Base-by-base conservation (phyloP, 768 basidiomycete species). In the Melanogaster broomeanus region DNA sequence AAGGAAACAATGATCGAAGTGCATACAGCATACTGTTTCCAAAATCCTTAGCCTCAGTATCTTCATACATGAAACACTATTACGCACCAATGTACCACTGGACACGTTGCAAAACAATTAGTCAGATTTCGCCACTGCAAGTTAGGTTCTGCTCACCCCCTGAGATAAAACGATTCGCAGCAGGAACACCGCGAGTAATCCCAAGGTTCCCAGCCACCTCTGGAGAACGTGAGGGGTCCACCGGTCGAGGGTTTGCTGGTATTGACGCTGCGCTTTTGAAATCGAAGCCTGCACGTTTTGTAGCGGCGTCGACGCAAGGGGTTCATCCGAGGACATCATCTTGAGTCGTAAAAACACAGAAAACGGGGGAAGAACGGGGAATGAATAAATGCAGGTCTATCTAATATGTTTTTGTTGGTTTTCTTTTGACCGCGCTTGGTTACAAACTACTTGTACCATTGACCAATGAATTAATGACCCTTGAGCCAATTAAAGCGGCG, bases 41-140 rank as follows among this genome's bases (percentile, higher is more conserved):
- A 31, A 42, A 30, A 19, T 3, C 31, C 22, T 60, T 45, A 62
- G 45, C 42, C 22, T 31, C 4, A 19, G 6, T 33, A 35, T 13
- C 42, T 15, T 33, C 3, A 41, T 22, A 33, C 6, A 48, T 37
- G 49, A 41, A 52, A 33, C 31, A 38, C 6, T 21, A 33, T 21
- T 27, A 82, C 90, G 67, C 62, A 93, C 90, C 87, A 67, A 94
- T 94, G 72, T 93, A 94, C 92, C 92, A 94, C 91, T 95, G 58
- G 40, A 60, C 24, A 52, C 52, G 48, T 48, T 51, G 31, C 43
- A 42, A 16, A 25, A 38, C 3, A 8, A 7, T 15, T 18, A 25
- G 31, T 57, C 31, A 57, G 53, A 24, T 55, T 25, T 42, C 21
- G 46, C n/a, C 1, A 39, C 18, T 19, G 10, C 6, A 34, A 52